Evolutionary conservation across 352 stramenopile genomes (phyloP), one percentile per base, ranked within the genome.

Genomic region (Pythium phragmiticola): DNA sequence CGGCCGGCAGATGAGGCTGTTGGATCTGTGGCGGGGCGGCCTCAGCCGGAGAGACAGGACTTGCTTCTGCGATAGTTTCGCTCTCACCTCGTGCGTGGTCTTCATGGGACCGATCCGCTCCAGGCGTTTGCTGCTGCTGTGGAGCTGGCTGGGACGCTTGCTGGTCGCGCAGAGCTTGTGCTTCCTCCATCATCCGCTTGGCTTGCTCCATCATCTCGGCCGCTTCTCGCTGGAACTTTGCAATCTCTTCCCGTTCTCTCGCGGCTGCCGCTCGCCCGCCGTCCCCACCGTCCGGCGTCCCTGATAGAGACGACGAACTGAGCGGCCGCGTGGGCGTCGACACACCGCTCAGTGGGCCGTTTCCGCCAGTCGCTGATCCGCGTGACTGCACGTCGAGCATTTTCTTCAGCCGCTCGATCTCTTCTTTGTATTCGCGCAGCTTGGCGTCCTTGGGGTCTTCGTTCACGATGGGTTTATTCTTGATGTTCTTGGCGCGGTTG

Each of bases 391-490:
- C 64, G 53, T 92, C 84, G 14, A 95, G 78, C 65, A 95, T 73
- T 68, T 95, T 88, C 53, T 89, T 79, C 21, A 98, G 80, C 12
- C 80, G 78, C 57, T 94, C 80, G 33, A 98, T 96, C 53, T 97
- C 85, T 36, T 90, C 82, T 45, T 96, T 96, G 68, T 97, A 94
- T 65, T 94, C 87, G 19, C 88, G 77, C 39, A 98, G 66, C 70
- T 96, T 94, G n/a, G 88, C 84, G 59, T 94, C 88, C 62, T 96
- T 96, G 0, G 92, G 92, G 58, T 99, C 96, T 50, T 98, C 88
- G 75, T 99, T 99, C 57, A 98, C 84, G 1, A 93, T 89, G 4
- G 95, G 94, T 50, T 97, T 97, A 82, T 99, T 98, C 70, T 98
- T 97, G 73, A 98, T 98, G 61, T 95, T 97, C 68, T 97, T 97